A percentile compares a stretch with the other conserved stretches of the same genome.
These are phyloP conservation scores for Elaeagnus macrophylla DNA, from an alignment of 306 rosid species.

Conservation along the genomic window DNA sequence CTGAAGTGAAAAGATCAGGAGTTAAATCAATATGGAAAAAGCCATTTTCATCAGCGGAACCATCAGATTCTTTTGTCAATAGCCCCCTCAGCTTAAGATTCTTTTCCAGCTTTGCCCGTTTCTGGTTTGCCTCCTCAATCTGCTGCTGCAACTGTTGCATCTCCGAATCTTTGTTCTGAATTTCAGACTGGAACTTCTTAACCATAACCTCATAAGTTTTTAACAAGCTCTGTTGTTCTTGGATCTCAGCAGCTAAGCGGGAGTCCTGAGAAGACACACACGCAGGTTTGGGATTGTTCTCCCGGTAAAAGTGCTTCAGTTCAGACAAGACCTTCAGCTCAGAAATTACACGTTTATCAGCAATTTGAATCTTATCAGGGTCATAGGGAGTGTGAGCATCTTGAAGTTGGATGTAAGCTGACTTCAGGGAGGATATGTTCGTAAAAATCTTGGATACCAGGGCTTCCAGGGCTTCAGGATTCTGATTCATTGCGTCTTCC, in stretches of 20 bases:
- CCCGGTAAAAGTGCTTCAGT: constrained; percentile 94
- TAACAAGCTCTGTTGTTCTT: constrained; percentile 90
- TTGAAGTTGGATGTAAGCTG: constrained; percentile 96
- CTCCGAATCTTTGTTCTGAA: constrained; percentile 94
- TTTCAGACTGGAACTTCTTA: constrained; percentile 96
- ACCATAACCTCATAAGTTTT: constrained; percentile 99
- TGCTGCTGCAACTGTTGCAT: constrained; percentile 80
- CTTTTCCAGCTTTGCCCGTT: constrained; percentile 73
- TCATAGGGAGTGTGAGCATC: constrained; percentile 98
- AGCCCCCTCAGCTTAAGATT: constrained; percentile 92
- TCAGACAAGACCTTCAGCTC: constrained; percentile 92
- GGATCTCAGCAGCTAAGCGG: constrained; percentile 98
- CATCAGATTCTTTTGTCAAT: constrained; percentile 76
- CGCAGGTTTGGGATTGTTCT: constrained; percentile 89
- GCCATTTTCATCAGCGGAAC: constrained; percentile 48
- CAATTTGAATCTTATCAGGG: constrained; percentile 89
- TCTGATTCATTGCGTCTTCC: constrained; percentile 96
- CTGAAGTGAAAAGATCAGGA: constrained; percentile 74
- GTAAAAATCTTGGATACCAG: constrained; percentile 71
- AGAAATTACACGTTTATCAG: constrained; percentile 80
- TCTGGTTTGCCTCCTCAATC: constrained; percentile 89
- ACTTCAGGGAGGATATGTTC: constrained; percentile 76
- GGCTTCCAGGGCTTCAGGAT: constrained; percentile 83
- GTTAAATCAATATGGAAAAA: constrained; percentile 68
- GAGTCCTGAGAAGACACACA: constrained; percentile 93